Conservation (phyloP, 2,329 filamentous ascomycete genomes). For the Penicillium capsulatum region DNA sequence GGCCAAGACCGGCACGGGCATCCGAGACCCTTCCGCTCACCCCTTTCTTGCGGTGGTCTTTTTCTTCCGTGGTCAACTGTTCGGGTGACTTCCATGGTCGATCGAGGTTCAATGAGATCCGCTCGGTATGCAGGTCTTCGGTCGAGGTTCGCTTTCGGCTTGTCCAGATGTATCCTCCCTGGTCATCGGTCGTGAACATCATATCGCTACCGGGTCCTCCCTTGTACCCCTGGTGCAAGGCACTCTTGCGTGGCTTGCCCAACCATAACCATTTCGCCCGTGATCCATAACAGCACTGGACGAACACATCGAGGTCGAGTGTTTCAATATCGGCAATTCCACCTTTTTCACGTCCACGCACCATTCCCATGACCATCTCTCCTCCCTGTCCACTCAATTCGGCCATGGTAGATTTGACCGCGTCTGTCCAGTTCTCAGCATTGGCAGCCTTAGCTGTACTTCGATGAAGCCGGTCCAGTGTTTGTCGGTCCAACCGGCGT, state of each 20-base stretch:
- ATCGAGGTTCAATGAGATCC: constrained; percentile 29
- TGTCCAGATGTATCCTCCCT: constrained; percentile 46
- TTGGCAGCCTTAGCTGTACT: constrained; percentile 86
- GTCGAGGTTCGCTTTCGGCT: constrained; percentile 40
- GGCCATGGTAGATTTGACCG: constrained; percentile 90
- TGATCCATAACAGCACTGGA: constrained; percentile 72
- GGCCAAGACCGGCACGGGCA: constrained; percentile 74
- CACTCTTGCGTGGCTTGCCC: constrained; percentile 72
- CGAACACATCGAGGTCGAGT: constrained; percentile 78
- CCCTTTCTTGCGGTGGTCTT: constrained; percentile 59
- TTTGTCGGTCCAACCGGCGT: constrained; percentile 75
- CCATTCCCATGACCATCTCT: constrained; percentile 93
- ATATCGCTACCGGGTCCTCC: constrained; percentile 36
- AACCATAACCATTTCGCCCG: constrained; percentile 92
- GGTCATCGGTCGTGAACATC: constrained; percentile 45
- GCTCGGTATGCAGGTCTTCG: constrained; percentile 34
- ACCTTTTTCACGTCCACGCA: constrained; percentile 77
- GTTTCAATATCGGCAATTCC: constrained; percentile 92
- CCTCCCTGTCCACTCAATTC: constrained; percentile 91
- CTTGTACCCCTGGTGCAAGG: constrained; percentile 29
- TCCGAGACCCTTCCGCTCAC: constrained; percentile 76
- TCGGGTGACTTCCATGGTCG: constrained; percentile 31
- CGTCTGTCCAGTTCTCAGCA: constrained; percentile 83
- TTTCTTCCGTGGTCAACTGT: constrained; percentile 32
- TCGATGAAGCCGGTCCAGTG: constrained; percentile 72